Base-by-base conservation (phyloP, 805 yeast species). In the Starmerella floris region DNA sequence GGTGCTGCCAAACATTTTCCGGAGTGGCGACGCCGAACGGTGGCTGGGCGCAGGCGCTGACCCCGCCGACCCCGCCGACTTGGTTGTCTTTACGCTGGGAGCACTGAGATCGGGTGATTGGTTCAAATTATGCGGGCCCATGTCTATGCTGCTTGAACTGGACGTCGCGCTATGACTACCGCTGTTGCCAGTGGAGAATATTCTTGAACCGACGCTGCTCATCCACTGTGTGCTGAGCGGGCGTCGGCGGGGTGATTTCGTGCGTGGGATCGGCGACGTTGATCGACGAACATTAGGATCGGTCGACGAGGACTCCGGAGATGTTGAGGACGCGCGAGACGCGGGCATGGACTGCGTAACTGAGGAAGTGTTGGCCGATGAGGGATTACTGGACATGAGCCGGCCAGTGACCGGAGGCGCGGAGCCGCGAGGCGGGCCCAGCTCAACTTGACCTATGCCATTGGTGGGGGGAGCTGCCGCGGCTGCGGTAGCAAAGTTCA, bases 1-100 rank as follows among this genome's bases (percentile, higher is more conserved):
- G 4, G 49, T 31, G 21, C 40, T 22, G 8, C 44, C 46, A 35
- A 49, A 43, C 25, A 49, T 49, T 35, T 49, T 49, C 17, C 51
- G 48, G 37, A 49, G 34, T 26, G 52, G 52, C 27, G 52, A 49
- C 15, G 45, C 37, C 8, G 52, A 43, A 9, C 52, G 40, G n/a
- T 35, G 36, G n/a, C n/a, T n/a, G n/a, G n/a, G n/a, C n/a, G n/a
- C n/a, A n/a, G n/a, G n/a, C n/a, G n/a, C n/a, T n/a, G n/a, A n/a
- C n/a, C n/a, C n/a, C n/a, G n/a, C n/a, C n/a, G n/a, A n/a, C n/a
- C n/a, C n/a, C n/a, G n/a, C n/a, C n/a, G n/a, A n/a, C n/a, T n/a
- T n/a, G n/a, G n/a, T 13, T 30, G 20, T n/a, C n/a, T n/a, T n/a
- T n/a, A n/a, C n/a, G n/a, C n/a, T n/a, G n/a, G n/a, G n/a, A n/a